Percentiles rank a stretch among this genome's conserved stretches.
Evolutionary conservation across 805 yeast genomes (phyloP).

Genomic region (Candida mattraensis): DNA sequence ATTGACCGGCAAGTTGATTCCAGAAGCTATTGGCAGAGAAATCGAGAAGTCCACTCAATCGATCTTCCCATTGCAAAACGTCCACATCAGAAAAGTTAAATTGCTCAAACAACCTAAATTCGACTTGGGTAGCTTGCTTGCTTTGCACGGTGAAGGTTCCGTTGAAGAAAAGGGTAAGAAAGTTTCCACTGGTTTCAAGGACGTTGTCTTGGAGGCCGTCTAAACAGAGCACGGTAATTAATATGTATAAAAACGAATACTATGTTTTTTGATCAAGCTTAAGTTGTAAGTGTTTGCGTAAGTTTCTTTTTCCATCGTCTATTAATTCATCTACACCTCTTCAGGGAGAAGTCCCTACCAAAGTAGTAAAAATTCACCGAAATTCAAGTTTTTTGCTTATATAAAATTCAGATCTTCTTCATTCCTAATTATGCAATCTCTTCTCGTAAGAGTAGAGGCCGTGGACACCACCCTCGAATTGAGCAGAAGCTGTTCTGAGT

Average conservation of each 20-base stretch:
- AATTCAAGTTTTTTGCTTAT: background rate
- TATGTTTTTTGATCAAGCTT: conserved; percentile 4
- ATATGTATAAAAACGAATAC: background rate
- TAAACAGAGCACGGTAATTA: conserved; percentile 41
- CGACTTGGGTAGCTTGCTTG: conserved; percentile 93
- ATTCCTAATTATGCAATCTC: conserved; percentile 78
- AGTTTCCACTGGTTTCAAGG: conserved; percentile 94
- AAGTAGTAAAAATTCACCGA: too few species aligned
- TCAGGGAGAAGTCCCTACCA: too few species aligned
- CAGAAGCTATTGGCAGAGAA: conserved; percentile 98
- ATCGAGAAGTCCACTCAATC: conserved; percentile 94
- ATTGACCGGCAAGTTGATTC: conserved; percentile 94
- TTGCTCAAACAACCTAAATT: conserved; percentile 98
- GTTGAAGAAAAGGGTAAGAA: conserved; percentile 98
- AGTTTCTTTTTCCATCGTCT: too few species aligned
- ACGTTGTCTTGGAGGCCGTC: conserved; percentile 96
- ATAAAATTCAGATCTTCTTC: too few species aligned
- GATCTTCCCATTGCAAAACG: conserved; percentile 97
- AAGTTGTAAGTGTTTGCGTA: too few species aligned
- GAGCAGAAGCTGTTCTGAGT: conserved; percentile 97
- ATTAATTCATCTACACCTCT: too few species aligned
- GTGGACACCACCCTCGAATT: conserved; percentile 97
- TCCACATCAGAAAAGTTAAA: conserved; percentile 98
- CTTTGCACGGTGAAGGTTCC: conserved; percentile 95
- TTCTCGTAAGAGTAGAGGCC: conserved; percentile 96